Evolutionary conservation across 768 basidiomycete species (phyloP).

Genomic region (Gelatoporia subvermispora): DNA sequence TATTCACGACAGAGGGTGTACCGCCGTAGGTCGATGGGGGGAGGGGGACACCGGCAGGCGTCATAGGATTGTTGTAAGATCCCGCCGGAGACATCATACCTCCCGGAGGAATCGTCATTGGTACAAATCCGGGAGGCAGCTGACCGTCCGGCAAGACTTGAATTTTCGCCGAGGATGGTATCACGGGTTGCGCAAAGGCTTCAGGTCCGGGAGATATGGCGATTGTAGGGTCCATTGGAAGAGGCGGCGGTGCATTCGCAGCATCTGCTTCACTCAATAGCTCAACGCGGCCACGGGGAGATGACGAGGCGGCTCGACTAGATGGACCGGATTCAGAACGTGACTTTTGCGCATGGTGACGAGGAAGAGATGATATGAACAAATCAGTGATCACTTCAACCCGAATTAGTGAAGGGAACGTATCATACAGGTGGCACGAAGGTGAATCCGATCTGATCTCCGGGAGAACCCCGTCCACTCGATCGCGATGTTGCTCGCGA

Average conservation of each 20-base stretch:
- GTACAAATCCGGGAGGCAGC: conserved; percentile 36
- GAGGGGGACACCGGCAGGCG: conserved; percentile 23
- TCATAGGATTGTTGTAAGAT: conserved; percentile 14
- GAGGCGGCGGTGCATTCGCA: conserved; percentile 25
- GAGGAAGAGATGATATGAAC: neutral
- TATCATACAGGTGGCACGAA: conserved; percentile 16
- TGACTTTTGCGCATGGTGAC: conserved; percentile 25
- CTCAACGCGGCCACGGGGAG: conserved; percentile 23
- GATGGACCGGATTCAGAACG: conserved; percentile 35
- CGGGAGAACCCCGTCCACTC: neutral
- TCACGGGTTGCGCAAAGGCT: neutral
- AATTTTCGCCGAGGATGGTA: conserved; percentile 1
- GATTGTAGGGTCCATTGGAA: conserved; percentile 21
- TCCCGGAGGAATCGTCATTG: conserved; percentile 14
- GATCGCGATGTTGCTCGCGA: too few species aligned
- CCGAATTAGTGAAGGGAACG: neutral
- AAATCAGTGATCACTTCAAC: neutral
- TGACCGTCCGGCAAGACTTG: conserved; percentile 20
- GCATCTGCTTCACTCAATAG: conserved; percentile 38
- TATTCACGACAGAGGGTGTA: conserved; percentile 13
- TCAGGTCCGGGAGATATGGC: conserved; percentile 4
- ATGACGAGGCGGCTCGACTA: conserved; percentile 11
- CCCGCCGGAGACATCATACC: conserved; percentile 8
- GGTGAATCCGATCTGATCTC: conserved; percentile 6
- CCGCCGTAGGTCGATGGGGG: conserved; percentile 21